phyloP scores from a whole-genome alignment of 2,329 filamentous ascomycete genomes.

The Bimuria novae-zelandiae region DNA sequence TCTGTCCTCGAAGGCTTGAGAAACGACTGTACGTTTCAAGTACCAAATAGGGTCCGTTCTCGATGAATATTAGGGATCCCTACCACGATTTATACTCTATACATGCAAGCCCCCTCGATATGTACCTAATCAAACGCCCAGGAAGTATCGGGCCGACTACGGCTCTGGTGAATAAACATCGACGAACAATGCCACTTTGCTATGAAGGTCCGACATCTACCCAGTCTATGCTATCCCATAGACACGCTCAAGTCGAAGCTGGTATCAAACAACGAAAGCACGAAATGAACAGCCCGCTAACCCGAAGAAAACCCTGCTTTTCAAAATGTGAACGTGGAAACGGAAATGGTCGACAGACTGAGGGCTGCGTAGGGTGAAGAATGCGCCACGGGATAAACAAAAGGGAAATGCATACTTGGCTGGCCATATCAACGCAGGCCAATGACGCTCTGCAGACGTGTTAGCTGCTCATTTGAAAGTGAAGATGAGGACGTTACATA shows the following conservation, averaged over 20 bases:
- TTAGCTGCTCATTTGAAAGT: slow-evolving; percentile 15
- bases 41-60: too few species aligned
- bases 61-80: too few species aligned
- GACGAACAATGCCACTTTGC: slow-evolving; percentile 8
- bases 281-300: slow-evolving; percentile 11
- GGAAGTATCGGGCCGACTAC: too few species aligned
- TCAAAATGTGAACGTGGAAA: slow-evolving; percentile 5
- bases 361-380: not conserved
- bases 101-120: too few species aligned
- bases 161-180: not conserved
- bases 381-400: not conserved
- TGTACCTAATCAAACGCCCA: too few species aligned
- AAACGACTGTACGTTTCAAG: too few species aligned
- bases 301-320: slow-evolving; percentile 14
- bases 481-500: slow-evolving; percentile 35
- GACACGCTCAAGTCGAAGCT: slow-evolving; percentile 18
- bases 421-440: slow-evolving; percentile 66
- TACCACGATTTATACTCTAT: not conserved
- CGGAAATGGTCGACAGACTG: not conserved
- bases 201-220: slow-evolving; percentile 31
- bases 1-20: too few species aligned
- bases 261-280: slow-evolving; percentile 31
- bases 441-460: slow-evolving; percentile 70
- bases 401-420: not conserved
- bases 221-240: slow-evolving; percentile 11